Evolutionary conservation across 495 filamentous ascomycete genomes (phyloP).

Genomic region (Parathielavia hyrcaniae): DNA sequence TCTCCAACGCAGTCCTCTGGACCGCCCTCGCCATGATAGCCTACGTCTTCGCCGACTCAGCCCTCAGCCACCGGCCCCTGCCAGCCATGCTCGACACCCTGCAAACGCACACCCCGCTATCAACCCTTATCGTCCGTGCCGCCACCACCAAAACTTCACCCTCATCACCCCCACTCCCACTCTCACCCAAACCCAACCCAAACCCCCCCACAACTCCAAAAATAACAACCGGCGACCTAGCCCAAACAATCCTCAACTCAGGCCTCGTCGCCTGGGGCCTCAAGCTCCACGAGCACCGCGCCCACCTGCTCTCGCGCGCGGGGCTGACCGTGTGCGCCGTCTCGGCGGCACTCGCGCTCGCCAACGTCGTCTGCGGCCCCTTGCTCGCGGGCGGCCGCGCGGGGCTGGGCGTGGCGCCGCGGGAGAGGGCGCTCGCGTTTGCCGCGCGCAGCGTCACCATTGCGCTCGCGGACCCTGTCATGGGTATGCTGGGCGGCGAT

Average conservation of each 20-base stretch:
- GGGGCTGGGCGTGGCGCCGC: constrained; percentile 29
- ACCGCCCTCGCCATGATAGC: constrained; percentile 39
- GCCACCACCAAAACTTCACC: neutral
- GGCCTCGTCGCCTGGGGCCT: constrained; percentile 44
- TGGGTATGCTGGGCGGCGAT: constrained; percentile 37
- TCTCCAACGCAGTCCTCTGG: constrained; percentile 40
- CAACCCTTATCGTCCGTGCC: constrained; percentile 28
- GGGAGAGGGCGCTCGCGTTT: constrained; percentile 36
- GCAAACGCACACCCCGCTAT: constrained; percentile 32
- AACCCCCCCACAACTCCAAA: neutral
- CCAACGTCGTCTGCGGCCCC: constrained; percentile 36
- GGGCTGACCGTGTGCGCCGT: constrained; percentile 35
- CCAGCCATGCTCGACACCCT: constrained; percentile 31
- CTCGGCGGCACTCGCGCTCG: constrained; percentile 29
- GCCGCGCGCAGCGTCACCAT: constrained; percentile 44
- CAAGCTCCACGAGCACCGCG: constrained; percentile 45
- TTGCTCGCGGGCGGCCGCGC: constrained; percentile 27
- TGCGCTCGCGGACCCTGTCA: constrained; percentile 36
- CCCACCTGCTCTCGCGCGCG: constrained; percentile 35
- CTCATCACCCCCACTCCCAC: constrained; percentile 27
- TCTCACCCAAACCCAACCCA: neutral
- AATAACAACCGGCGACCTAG: constrained; percentile 42
- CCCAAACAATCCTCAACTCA: constrained; percentile 39
- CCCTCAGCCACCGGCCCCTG: constrained; percentile 25
- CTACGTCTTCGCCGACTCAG: constrained; percentile 36